These are phyloP conservation scores for Ajuga chamaepitys DNA, from an alignment of 257 asterid species.

Conservation along the genomic window DNA sequence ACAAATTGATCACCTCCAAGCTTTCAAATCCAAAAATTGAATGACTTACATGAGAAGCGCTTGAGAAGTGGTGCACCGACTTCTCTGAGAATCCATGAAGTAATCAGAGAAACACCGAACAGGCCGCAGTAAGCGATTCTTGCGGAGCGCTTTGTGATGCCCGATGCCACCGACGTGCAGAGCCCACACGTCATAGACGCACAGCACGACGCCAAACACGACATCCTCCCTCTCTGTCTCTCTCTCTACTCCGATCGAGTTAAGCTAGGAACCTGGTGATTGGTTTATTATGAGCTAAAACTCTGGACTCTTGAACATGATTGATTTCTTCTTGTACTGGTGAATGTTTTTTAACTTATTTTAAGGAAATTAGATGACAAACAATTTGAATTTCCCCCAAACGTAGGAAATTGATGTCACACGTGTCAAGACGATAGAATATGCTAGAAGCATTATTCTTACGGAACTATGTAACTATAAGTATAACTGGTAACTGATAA, in stretches of 20 bases:
- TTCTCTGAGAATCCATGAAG: constrained; percentile 89
- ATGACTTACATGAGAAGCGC: constrained; percentile 53
- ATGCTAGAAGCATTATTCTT: background rate
- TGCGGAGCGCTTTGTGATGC: constrained; percentile 80
- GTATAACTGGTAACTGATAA: too few relatives aligned
- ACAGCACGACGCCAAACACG: constrained; percentile 85
- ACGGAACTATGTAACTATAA: too few relatives aligned
- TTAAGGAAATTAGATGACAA: too few relatives aligned
- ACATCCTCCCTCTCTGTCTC: constrained; percentile 36
- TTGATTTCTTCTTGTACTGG: constrained; percentile 2
- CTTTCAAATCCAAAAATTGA: background rate
- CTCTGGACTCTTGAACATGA: background rate
- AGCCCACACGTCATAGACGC: constrained; percentile 92
- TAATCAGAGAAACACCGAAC: constrained; percentile 65
- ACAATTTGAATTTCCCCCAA: too few relatives aligned
- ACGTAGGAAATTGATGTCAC: too few relatives aligned
- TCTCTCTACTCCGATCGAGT: background rate
- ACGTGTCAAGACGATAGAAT: background rate
- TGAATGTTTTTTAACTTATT: too few relatives aligned
- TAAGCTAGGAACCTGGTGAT: background rate
- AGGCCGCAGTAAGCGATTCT: constrained; percentile 79
- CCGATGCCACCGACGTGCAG: constrained; percentile 91
- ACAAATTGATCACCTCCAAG: background rate
- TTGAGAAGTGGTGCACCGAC: constrained; percentile 65
- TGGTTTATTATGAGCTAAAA: constrained; percentile 7